Evolutionary conservation across 495 filamentous ascomycete species (phyloP).

Genomic region (Hypoxylon cercidicola): DNA sequence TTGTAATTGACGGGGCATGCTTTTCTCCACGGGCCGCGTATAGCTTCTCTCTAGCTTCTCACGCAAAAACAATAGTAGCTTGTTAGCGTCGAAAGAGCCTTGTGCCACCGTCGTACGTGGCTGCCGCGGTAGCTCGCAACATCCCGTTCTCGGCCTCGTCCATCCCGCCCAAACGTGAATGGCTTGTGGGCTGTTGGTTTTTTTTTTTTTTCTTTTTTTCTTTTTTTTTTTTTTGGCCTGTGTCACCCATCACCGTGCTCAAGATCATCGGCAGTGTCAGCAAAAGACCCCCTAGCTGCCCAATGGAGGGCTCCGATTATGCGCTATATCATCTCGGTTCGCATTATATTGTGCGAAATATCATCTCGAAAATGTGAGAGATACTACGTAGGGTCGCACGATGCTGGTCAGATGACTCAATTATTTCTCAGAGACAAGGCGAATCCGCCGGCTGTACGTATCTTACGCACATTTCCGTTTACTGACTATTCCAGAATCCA

Average conservation of each 20-base stretch:
- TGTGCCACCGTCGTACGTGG: slow-evolving; percentile 6
- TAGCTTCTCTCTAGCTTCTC: slow-evolving; percentile 7
- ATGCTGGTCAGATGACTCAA: slow-evolving; percentile 22
- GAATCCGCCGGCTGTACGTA: slow-evolving; percentile 13
- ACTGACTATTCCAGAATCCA: slow-evolving; percentile 3
- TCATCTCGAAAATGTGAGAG: slow-evolving; percentile 13
- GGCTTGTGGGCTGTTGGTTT: background rate
- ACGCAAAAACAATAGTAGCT: slow-evolving; percentile 1
- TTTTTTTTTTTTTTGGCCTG: background rate
- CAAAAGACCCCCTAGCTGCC: slow-evolving; percentile 4
- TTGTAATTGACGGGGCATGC: background rate
- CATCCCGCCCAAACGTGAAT: background rate
- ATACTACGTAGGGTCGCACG: slow-evolving; percentile 23
- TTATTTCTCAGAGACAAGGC: slow-evolving; percentile 1
- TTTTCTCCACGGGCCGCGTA: background rate
- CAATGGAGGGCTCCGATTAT: slow-evolving; percentile 6
- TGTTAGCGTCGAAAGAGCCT: slow-evolving; percentile 11
- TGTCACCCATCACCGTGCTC: slow-evolving; percentile 17
- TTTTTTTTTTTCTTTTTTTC: background rate
- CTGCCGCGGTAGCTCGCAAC: background rate
- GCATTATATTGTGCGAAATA: slow-evolving; percentile 17
- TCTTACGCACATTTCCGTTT: background rate
- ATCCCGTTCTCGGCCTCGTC: slow-evolving; percentile 17
- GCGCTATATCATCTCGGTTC: slow-evolving; percentile 23
- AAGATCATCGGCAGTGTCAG: slow-evolving; percentile 25